Base-by-base conservation (phyloP, 495 filamentous ascomycete species). In the Annulohypoxylon nitens region DNA sequence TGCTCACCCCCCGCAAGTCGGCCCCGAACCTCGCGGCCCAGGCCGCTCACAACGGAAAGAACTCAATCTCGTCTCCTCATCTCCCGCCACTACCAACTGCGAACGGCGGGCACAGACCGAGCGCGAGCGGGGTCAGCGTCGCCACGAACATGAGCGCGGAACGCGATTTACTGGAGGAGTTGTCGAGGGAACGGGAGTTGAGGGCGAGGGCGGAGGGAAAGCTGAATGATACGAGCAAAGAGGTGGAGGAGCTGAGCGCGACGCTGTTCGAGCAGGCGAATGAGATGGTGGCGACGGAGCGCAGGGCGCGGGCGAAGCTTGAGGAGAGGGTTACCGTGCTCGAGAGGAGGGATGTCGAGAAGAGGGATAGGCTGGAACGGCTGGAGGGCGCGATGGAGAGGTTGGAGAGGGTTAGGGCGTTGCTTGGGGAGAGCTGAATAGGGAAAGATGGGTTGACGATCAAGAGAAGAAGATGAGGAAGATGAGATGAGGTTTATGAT, bases 261-360 rank as follows among this genome's bases (percentile, higher is more conserved):
- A 88, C 90, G 71, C 83, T 99, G 58, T 99, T 99, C 82, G 90
- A 93, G 78, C 91, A 97, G 81, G 96, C 96, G 16, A 98, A 98
- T 75, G 93, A 97, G 84, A 98, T 99, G 95, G 96, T 99, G 25
- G 93, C 95, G 14, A 83, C 89, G 75, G 96, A 98, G 85, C 86
- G 96, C 51, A 89, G 91, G 78, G 93, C 92, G 37, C 83, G 93
- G 45, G 93, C 92, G 6, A 88, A 87, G 79, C 84, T 98, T 34
- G 94, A 97, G 79, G 91, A 93, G 78, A 79, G 92, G 34, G 88
- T 95, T 0, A 86, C 80, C 30, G 85, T 91, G 71, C 80, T 95
- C 39, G 92, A 95, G 80, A 81, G 86, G 34, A 76, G 93, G 43
- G 93, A 95, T 71, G 81, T 79, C 25, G 92, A 94, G 76, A 93